These are phyloP conservation scores for Claviceps humidiphila DNA, from an alignment of 2,329 filamentous ascomycete species.

Conservation along the genomic window DNA sequence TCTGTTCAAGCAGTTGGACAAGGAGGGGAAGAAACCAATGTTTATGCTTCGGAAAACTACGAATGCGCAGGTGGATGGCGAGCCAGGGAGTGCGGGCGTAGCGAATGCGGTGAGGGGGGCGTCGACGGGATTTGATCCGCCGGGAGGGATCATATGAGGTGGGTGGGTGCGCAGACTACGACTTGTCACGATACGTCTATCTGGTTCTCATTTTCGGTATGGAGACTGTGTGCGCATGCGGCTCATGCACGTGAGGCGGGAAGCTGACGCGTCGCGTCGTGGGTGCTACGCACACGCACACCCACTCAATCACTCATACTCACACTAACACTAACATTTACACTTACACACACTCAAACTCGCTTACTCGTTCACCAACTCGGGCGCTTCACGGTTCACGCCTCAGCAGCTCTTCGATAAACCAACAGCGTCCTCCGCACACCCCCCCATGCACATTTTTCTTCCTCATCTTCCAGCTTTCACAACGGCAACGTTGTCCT, in stretches of 20 bases:
- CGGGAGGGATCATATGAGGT: slow-evolving; percentile 44
- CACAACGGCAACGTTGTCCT: too few species aligned
- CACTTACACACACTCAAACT: background rate
- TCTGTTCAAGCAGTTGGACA: slow-evolving; percentile 92
- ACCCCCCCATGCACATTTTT: background rate
- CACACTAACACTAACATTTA: background rate
- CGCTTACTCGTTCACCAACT: background rate
- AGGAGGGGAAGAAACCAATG: slow-evolving; percentile 97
- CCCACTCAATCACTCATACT: background rate
- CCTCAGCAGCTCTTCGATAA: background rate
- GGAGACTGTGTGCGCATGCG: too few species aligned
- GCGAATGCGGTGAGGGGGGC: slow-evolving; percentile 30
- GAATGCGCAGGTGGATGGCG: slow-evolving; percentile 37
- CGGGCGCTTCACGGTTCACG: background rate
- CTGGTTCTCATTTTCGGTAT: too few species aligned
- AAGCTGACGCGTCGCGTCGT: too few species aligned
- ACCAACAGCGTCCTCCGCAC: background rate
- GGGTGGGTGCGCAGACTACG: background rate
- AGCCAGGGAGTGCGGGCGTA: slow-evolving; percentile 41
- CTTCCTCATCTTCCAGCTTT: too few species aligned
- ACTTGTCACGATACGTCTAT: too few species aligned
- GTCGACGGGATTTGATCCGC: slow-evolving; percentile 39
- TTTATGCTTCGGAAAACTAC: slow-evolving; percentile 80
- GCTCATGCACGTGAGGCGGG: too few species aligned
- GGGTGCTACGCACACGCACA: too few species aligned